A percentile compares a stretch with the other conserved stretches of the same genome.
These are phyloP conservation scores for Talaromyces proteolyticus DNA, from an alignment of 495 filamentous ascomycete species.

Conservation along the genomic window DNA sequence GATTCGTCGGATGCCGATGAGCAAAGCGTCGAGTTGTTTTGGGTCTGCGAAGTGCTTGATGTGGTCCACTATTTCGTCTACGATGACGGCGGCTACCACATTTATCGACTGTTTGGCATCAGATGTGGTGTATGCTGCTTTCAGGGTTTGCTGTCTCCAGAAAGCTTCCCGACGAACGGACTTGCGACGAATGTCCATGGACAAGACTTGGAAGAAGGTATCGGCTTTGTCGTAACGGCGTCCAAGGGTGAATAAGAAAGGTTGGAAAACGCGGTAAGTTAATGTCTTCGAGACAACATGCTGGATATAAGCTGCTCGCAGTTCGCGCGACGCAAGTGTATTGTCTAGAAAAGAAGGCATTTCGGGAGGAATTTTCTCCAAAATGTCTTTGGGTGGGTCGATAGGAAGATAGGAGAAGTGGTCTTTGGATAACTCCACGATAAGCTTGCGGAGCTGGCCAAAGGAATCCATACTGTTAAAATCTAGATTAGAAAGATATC, in stretches of 20 bases:
- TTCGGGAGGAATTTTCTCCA: slow-evolving; percentile 46
- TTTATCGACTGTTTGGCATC: slow-evolving; percentile 58
- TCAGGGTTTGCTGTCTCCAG: slow-evolving; percentile 59
- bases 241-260: slow-evolving; percentile 59
- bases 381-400: slow-evolving; percentile 45
- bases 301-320: slow-evolving; percentile 56
- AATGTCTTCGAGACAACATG: slow-evolving; percentile 54
- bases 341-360: slow-evolving; percentile 49
- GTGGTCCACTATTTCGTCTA: slow-evolving; percentile 54
- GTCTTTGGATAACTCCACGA: slow-evolving; percentile 51
- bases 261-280: slow-evolving; percentile 58
- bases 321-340: slow-evolving; percentile 42
- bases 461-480: slow-evolving; percentile 52
- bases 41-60: slow-evolving; percentile 55
- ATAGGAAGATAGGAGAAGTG: slow-evolving; percentile 53
- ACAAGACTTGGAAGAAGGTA: slow-evolving; percentile 55
- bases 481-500: slow-evolving; percentile 40
- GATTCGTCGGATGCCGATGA: slow-evolving; percentile 46
- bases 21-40: slow-evolving; percentile 45
- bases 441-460: slow-evolving; percentile 49
- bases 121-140: slow-evolving; percentile 57
- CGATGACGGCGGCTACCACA: slow-evolving; percentile 52
- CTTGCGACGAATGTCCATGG: slow-evolving; percentile 56
- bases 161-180: slow-evolving; percentile 56
- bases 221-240: slow-evolving; percentile 57